phyloP scores from a whole-genome alignment of 2,329 filamentous ascomycete species.

The Trematosphaeria pertusa region DNA sequence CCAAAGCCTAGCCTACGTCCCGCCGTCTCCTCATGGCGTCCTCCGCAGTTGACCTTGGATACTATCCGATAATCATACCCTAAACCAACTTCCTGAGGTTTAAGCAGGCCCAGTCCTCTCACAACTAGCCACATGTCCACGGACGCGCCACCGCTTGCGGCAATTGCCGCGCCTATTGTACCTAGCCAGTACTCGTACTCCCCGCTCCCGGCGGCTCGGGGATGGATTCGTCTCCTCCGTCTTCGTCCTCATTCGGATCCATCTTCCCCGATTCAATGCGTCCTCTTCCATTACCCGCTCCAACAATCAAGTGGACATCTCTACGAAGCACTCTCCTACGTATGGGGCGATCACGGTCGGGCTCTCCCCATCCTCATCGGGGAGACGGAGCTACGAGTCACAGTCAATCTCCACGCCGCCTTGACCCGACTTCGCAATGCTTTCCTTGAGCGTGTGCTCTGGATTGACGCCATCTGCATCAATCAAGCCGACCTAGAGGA shows the following conservation, averaged over 20 bases:
- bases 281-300: not conserved
- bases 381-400: not conserved
- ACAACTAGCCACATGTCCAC: no score
- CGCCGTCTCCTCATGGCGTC: no score
- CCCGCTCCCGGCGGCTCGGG: not conserved
- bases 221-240: not conserved
- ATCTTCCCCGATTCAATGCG: not conserved
- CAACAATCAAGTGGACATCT: not conserved
- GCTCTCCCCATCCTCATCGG: not conserved
- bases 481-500: constrained; percentile 8
- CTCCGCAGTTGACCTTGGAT: no score
- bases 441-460: not conserved
- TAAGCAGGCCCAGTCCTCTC: no score
- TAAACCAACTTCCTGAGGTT: no score
- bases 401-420: not conserved
- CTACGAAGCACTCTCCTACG: not conserved
- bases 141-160: no score
- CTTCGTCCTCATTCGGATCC: not conserved
- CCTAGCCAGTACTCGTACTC: no score
- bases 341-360: not conserved
- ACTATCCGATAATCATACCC: no score
- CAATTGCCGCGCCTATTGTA: no score
- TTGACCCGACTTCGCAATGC: not conserved
- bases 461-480: constrained; percentile 11
- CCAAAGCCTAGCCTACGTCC: no score